A percentile compares a stretch with the other conserved stretches of the same genome.
Conservation (phyloP, 495 filamentous ascomycete species). For the Lepraria neglecta region DNA sequence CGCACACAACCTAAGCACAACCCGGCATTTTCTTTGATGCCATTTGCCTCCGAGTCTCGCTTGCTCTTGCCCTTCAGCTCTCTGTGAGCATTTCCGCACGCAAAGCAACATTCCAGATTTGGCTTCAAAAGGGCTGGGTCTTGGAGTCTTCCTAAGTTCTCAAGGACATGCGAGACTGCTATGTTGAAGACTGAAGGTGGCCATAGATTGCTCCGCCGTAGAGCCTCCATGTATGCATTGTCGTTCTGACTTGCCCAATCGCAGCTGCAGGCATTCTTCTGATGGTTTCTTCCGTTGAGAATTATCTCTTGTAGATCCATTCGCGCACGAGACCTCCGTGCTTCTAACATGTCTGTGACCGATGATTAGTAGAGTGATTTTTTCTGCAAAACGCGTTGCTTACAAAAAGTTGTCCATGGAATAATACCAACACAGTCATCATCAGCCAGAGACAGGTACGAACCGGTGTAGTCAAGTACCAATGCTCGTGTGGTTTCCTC, state of each 20-base stretch:
- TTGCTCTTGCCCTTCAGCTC: neutral
- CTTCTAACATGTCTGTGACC: neutral
- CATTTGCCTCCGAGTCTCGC: neutral
- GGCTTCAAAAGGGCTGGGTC: neutral
- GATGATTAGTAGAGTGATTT: neutral
- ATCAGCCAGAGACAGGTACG: neutral
- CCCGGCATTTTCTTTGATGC: neutral
- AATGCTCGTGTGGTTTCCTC: neutral
- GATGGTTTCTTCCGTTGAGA: neutral
- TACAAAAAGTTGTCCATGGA: neutral
- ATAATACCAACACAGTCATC: rapidly evolving
- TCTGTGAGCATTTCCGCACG: neutral
- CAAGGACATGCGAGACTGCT: neutral
- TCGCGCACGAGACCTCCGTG: neutral
- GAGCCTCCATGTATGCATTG: neutral
- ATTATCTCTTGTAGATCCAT: neutral
- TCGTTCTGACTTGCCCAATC: too few relatives aligned
- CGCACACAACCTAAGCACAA: neutral
- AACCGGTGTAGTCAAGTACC: neutral
- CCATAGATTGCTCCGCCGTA: neutral
- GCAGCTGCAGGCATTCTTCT: neutral
- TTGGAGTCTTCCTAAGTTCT: neutral
- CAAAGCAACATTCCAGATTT: too few relatives aligned
- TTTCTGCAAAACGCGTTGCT: too few relatives aligned
- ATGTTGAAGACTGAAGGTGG: neutral